Evolutionary conservation across 2,329 filamentous ascomycete genomes (phyloP).

Genomic region (Metarhizium anisopliae): DNA sequence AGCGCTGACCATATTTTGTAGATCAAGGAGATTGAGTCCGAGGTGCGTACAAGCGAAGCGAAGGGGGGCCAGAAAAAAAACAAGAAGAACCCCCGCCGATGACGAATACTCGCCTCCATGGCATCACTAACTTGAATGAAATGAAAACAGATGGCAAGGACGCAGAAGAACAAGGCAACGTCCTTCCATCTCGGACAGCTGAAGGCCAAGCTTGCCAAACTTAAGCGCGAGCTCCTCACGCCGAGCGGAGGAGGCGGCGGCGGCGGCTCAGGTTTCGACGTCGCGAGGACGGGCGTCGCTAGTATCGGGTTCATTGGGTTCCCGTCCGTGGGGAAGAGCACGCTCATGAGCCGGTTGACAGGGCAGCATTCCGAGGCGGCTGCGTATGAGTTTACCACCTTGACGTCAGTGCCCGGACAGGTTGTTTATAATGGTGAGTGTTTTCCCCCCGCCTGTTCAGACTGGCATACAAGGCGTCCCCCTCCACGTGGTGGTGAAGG

Average conservation of each 20-base stretch:
- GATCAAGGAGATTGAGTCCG: slow-evolving; percentile 96
- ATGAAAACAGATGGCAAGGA: slow-evolving; percentile 70
- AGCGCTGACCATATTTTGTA: slow-evolving; percentile 34
- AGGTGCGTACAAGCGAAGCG: slow-evolving; percentile 48
- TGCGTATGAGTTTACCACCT: slow-evolving; percentile 96
- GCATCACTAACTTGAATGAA: slow-evolving; percentile 6
- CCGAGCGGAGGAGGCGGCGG: slow-evolving; percentile 69
- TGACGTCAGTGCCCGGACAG: slow-evolving; percentile 95
- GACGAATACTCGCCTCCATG: background rate
- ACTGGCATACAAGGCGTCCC: no score
- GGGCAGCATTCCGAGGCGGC: slow-evolving; percentile 96
- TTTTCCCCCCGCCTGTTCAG: no score
- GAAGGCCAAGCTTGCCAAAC: slow-evolving; percentile 95
- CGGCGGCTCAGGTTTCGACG: slow-evolving; percentile 86
- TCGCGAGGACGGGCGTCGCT: slow-evolving; percentile 93
- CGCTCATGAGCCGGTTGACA: slow-evolving; percentile 87
- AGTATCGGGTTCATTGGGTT: slow-evolving; percentile 98
- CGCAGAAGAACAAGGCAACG: slow-evolving; percentile 95
- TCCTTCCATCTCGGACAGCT: slow-evolving; percentile 91
- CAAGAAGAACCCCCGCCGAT: background rate
- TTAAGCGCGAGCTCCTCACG: slow-evolving; percentile 91
- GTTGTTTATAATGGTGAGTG: slow-evolving; percentile 75
- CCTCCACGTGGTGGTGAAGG: background rate
- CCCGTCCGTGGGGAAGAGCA: slow-evolving; percentile 96
- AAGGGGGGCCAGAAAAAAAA: no score